These are phyloP conservation scores for Wallacemonas rigidus DNA, from an alignment of 208 protist species.

Conservation along the genomic window DNA sequence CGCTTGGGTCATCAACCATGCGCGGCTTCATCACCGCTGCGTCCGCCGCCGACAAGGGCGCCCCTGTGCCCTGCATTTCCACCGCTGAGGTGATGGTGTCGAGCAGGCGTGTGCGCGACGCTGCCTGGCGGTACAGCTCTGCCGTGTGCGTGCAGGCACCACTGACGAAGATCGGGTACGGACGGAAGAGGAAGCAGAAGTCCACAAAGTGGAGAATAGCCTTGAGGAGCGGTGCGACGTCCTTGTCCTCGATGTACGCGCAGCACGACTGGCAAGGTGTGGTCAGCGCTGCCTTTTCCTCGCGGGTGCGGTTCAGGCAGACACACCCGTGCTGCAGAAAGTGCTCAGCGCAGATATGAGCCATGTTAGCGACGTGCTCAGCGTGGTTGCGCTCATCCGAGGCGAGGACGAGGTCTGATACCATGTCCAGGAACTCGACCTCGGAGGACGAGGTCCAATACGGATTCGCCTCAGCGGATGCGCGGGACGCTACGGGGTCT, in stretches of 20 bases:
- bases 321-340: constrained; percentile 42
- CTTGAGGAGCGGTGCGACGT: constrained; percentile 55
- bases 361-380: constrained; percentile 25
- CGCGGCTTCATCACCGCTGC: not conserved
- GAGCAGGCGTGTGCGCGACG: not conserved
- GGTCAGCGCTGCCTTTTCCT: not conserved
- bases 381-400: constrained; percentile 64
- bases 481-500: too few species aligned
- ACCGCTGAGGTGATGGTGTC: constrained; percentile 1
- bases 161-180: constrained; percentile 39
- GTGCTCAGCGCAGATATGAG: constrained; percentile 38
- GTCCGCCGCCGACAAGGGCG: not conserved
- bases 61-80: not conserved
- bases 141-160: constrained; percentile 32
- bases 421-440: constrained; percentile 44
- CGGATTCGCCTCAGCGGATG: constrained; percentile 14
- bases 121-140: constrained; percentile 56
- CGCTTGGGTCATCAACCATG: not conserved
- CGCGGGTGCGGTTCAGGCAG: constrained; percentile 13
- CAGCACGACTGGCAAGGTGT: constrained; percentile 25
- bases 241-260: constrained; percentile 51
- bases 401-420: constrained; percentile 59
- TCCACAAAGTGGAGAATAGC: constrained; percentile 55
- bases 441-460: constrained; percentile 45
- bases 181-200: constrained; percentile 55